Evolutionary conservation across 2,329 filamentous ascomycete genomes (phyloP), one percentile per base, ranked within the genome.

Genomic region (Diplocarpon mali): DNA sequence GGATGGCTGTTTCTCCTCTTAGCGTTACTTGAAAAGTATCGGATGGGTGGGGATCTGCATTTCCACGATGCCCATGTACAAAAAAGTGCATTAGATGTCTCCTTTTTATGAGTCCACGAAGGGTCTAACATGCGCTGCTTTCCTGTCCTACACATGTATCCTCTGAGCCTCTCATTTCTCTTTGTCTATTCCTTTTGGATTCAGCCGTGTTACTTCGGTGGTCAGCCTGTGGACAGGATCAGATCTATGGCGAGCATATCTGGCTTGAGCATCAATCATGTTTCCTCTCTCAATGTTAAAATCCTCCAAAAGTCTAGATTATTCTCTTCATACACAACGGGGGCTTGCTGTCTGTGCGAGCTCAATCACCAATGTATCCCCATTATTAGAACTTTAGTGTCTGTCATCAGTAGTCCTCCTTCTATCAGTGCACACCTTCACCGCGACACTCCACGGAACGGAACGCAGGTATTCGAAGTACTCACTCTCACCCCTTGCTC

Each of bases 11-110:
- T 60, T 59, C 56, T 62, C 57, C 56, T 60, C 54, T 61, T 62
- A 62, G 60, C 60, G 60, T 62, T 62, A 60, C 56, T 60, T 58
- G 35, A 61, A 60, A 61, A 61, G 57, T 60, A 60, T 55, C 57
- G 56, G 60, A 59, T 60, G 57, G 59, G 60, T 56, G 58, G 60
- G 59, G 54, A 54, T 61, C 53, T 62, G 58, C 54, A 54, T 60
- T 59, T 60, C 52, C 53, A 61, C 54, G 59, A 60, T 60, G 59
- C 56, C 52, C 55, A 58, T 62, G 60, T 62, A 62, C 57, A 61
- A 62, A 56, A n/a, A 61, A 60, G 58, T 62, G 59, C 60, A 61
- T 57, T 60, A 61, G 57, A 60, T 52, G 54, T 58, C 53, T 59
- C 50, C 44, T 56, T 61, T 57, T 62, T 55, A 62, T 55, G 60